Base-by-base conservation (phyloP, 306 rosid species). In the Pueraria montana region DNA sequence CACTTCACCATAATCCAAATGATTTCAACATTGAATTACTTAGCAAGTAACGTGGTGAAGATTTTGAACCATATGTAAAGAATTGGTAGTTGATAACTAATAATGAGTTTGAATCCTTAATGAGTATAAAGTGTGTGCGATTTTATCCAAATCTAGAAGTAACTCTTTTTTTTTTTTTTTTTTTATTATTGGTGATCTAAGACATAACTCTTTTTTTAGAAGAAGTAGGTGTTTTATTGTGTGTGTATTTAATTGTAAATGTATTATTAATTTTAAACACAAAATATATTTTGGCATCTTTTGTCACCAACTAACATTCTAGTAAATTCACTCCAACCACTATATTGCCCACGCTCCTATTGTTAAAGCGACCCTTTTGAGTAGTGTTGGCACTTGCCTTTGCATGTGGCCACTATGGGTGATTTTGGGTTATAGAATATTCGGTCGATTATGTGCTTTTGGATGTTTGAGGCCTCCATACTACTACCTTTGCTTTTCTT, bases 301-400 rank as follows among this genome's bases (percentile, higher is more conserved):
- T 38, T 67, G 27, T 69, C 48, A 49, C 21, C 32, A 79, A 58
- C 23, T 26, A 18, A 27, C 27, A 32, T 59, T 72, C 13, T 58
- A 56, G 64, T 4, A 62, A 81, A 72, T 24, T 81, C 53, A 6
- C 21, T 14, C 45, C 30, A 53, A 10, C 10, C 56, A 16, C 8
- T 52, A 5, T 52, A 26, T 36, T 66, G 66, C 12, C 40, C 64
- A 78, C 21, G 13, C 18, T 17, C n/a, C 16, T n/a, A 18, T 40
- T 61, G 40, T 81, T 56, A 82, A 82, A 77, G 86, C 58, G 58
- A 11, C 66, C 46, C 76, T 76, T 83, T 76, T 76, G 42, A 56
- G 82, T 45, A 70, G 30, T 83, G 48, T 59, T 73, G 82, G 72
- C 46, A 48, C 63, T 70, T 83, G 69, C 71, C 53, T 45, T 78